Evolutionary conservation across 2,329 filamentous ascomycete species (phyloP).

Genomic region (Fusarium palustre): DNA sequence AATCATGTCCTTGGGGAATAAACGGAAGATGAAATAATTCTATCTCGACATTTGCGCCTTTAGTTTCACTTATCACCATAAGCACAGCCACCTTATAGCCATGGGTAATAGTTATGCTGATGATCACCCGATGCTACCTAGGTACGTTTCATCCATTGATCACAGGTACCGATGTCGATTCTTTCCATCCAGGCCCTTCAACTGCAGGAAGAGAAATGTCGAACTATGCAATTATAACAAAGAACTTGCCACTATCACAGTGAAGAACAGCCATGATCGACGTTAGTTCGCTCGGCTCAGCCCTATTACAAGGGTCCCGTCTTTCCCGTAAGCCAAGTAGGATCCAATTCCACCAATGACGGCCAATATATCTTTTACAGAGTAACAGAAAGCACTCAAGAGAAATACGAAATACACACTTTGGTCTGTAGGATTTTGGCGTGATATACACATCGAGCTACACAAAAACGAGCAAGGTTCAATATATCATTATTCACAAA

Average conservation of each 20-base stretch:
- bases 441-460: not conserved
- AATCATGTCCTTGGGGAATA: not conserved
- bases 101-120: not conserved
- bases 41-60: not conserved
- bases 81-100: conserved; percentile 27
- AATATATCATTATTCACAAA: conserved; percentile 31
- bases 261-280: not conserved
- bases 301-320: not conserved
- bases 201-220: too few species aligned
- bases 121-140: conserved; percentile 13
- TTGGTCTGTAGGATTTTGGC: too few species aligned
- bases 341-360: conserved; percentile 1
- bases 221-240: too few species aligned
- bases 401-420: not conserved
- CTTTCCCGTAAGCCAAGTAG: not conserved
- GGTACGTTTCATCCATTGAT: not conserved
- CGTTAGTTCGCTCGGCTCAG: not conserved
- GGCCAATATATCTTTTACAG: not conserved
- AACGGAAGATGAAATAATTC: not conserved
- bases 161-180: not conserved
- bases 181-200: too few species aligned
- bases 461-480: not conserved
- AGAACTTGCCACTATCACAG: not conserved
- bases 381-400: not conserved
- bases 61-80: not conserved